These are phyloP conservation scores for Solanum sitiens DNA, from an alignment of 257 asterid genomes.

Conservation along the genomic window DNA sequence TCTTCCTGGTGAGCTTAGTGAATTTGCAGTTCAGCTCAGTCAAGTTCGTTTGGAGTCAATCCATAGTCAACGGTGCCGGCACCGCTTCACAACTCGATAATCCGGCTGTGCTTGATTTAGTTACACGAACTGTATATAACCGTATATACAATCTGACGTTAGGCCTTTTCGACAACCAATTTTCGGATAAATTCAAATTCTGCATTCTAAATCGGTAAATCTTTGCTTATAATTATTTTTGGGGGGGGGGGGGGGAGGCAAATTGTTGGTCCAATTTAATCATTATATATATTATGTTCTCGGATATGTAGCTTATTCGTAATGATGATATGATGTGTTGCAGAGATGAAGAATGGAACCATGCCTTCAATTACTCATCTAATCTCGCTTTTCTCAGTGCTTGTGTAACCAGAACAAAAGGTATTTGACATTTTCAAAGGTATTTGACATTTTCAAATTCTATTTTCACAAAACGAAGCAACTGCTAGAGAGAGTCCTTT, in stretches of 20 bases:
- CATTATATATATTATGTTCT: neutral
- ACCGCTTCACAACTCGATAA: neutral
- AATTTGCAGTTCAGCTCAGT: neutral
- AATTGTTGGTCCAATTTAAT: neutral
- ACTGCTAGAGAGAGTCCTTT: neutral
- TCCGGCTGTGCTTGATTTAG: constrained; percentile 5
- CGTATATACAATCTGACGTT: constrained; percentile 1
- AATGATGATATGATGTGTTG: neutral
- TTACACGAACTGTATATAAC: neutral
- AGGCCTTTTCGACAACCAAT: neutral
- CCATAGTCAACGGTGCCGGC: neutral
- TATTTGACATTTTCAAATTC: neutral
- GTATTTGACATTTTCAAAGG: neutral
- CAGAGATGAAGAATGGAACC: constrained; percentile 9
- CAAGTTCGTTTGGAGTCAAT: neutral
- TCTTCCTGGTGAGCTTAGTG: neutral
- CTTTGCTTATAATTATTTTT: neutral
- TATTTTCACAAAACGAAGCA: neutral
- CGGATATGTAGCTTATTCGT: neutral
- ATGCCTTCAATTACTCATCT: constrained; percentile 1
- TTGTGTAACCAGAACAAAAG: constrained; percentile 6
- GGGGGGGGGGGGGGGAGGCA: neutral
- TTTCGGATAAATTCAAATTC: neutral
- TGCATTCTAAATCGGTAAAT: neutral
- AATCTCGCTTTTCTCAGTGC: constrained; percentile 1